phyloP scores from a whole-genome alignment of 2,329 filamentous ascomycete genomes.

The Pyrenophora tritici-repentis region DNA sequence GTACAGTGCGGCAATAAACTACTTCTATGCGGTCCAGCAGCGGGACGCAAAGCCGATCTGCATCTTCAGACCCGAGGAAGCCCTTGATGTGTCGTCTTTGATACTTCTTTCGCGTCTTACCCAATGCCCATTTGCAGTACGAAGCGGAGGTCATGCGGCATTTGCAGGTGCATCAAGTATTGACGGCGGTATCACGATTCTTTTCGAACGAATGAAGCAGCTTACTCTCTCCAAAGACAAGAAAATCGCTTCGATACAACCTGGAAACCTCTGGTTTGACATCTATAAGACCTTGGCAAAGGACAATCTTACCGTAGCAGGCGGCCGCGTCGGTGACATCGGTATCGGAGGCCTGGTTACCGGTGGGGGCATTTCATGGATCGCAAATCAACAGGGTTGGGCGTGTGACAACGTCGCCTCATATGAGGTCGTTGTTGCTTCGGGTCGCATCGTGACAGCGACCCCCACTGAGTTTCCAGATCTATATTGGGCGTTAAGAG shows the following conservation, averaged over 20 bases:
- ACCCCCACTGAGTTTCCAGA: slow-evolving; percentile 19
- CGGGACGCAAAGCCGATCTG: slow-evolving; percentile 26
- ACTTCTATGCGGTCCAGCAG: slow-evolving; percentile 36
- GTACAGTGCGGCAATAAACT: slow-evolving; percentile 22
- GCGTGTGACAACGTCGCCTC: slow-evolving; percentile 42
- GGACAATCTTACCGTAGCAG: slow-evolving; percentile 30
- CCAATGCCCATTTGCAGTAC: slow-evolving; percentile 48
- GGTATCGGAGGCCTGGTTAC: slow-evolving; percentile 32
- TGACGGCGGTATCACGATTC: slow-evolving; percentile 35
- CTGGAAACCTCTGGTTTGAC: slow-evolving; percentile 41
- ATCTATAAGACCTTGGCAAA: slow-evolving; percentile 36
- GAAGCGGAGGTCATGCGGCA: slow-evolving; percentile 37
- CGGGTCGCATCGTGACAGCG: slow-evolving; percentile 9
- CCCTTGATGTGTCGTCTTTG: slow-evolving; percentile 24
- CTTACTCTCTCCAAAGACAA: slow-evolving; percentile 25
- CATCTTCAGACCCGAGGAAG: slow-evolving; percentile 30
- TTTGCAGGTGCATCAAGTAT: slow-evolving; percentile 35
- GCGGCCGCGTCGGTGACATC: slow-evolving; percentile 36
- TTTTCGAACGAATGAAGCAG: slow-evolving; percentile 31
- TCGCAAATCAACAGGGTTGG: slow-evolving; percentile 34
- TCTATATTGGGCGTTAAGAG: slow-evolving; percentile 40
- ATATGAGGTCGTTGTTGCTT: slow-evolving; percentile 41
- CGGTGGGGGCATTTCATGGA: slow-evolving; percentile 40
- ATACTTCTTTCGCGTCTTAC: slow-evolving; percentile 27
- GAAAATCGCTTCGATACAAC: slow-evolving; percentile 15